Evolutionary conservation across 2,329 filamentous ascomycete species (phyloP).

Genomic region (Colletotrichum australisinense): DNA sequence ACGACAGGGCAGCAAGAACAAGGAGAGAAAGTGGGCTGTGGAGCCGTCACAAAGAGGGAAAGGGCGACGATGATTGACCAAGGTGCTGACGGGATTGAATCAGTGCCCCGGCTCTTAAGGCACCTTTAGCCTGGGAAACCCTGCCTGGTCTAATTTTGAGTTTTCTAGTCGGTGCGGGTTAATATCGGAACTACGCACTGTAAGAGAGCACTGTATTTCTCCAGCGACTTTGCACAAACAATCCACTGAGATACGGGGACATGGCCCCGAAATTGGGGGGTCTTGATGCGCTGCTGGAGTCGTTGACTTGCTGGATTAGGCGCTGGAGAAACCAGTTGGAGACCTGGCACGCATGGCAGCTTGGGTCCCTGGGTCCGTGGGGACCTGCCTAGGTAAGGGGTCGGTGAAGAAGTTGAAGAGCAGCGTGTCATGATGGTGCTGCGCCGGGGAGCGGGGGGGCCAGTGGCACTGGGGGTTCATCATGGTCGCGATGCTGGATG

Average conservation of each 20-base stretch:
- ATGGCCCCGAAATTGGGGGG: conserved; percentile 7
- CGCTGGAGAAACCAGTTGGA: conserved; percentile 9
- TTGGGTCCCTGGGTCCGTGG: neutral
- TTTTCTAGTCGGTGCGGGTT: conserved; percentile 26
- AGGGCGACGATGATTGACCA: conserved; percentile 8
- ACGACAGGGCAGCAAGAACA: neutral
- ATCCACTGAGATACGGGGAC: conserved; percentile 15
- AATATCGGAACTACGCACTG: neutral
- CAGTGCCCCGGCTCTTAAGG: conserved; percentile 21
- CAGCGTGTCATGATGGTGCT: neutral
- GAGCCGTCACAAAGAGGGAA: neutral
- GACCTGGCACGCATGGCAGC: neutral
- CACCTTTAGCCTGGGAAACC: conserved; percentile 22
- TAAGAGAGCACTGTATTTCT: conserved; percentile 15
- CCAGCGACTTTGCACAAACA: conserved; percentile 1
- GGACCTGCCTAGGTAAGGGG: conserved; percentile 1
- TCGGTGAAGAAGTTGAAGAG: conserved; percentile 2
- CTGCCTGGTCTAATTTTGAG: conserved; percentile 32
- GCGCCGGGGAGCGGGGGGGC: neutral
- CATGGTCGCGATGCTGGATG: conserved; percentile 1
- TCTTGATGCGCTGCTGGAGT: conserved; percentile 23
- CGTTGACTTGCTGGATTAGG: conserved; percentile 6
- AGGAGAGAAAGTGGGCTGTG: conserved; percentile 33
- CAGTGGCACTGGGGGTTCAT: neutral
- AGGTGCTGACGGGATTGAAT: conserved; percentile 28